Conservation (phyloP, 2,329 filamentous ascomycete genomes). For the Calcarisporium arbuscula region DNA sequence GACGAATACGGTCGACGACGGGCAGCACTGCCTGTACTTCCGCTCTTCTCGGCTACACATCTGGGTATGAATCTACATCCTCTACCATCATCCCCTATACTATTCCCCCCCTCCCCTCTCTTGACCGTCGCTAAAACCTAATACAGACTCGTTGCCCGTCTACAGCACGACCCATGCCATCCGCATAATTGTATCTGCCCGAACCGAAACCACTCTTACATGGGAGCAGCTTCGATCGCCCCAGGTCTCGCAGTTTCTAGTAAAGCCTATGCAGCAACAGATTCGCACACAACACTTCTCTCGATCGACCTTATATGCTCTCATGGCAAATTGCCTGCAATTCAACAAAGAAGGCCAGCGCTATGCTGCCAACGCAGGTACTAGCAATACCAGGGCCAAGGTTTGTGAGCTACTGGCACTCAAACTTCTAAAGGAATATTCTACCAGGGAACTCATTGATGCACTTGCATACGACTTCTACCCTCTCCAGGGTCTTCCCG, state of each 20-base stretch:
- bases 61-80: conserved; percentile 47
- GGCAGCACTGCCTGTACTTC: conserved; percentile 44
- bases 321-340: conserved; percentile 91
- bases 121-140: conserved; percentile 5
- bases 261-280: conserved; percentile 92
- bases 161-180: conserved; percentile 90
- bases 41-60: conserved; percentile 74
- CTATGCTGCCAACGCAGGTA: conserved; percentile 78
- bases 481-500: conserved; percentile 73
- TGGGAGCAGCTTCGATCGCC: conserved; percentile 97
- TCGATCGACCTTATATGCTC: conserved; percentile 76
- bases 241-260: conserved; percentile 88
- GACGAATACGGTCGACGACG: conserved; percentile 23
- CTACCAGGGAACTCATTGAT: conserved; percentile 84
- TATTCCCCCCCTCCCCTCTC: not conserved
- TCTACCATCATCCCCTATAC: not conserved
- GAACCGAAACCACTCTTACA: conserved; percentile 84
- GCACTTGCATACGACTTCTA: conserved; percentile 93
- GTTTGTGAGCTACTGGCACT: conserved; percentile 88
- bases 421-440: conserved; percentile 83
- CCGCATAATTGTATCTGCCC: conserved; percentile 72
- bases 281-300: conserved; percentile 80
- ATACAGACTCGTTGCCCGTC: conserved; percentile 74
- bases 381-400: conserved; percentile 75
- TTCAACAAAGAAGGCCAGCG: conserved; percentile 82